Conservation (phyloP, 345 rosid species). For the Punica granatum region DNA sequence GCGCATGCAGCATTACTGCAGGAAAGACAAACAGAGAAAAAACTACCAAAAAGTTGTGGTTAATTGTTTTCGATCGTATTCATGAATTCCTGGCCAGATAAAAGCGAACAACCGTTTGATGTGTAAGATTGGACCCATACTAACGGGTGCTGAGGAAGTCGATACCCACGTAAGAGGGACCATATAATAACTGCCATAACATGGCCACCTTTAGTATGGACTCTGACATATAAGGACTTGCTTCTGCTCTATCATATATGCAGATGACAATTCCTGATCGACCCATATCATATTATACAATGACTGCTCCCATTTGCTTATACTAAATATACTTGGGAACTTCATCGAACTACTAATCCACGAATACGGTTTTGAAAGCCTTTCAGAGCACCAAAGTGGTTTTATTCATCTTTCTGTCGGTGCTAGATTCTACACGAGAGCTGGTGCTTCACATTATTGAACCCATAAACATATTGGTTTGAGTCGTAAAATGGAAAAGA, state of each 20-base stretch:
- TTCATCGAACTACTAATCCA: background rate
- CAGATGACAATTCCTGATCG: constrained; percentile 1
- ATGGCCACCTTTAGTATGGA: constrained; percentile 2
- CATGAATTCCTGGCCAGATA: background rate
- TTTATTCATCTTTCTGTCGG: no score
- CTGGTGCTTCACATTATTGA: background rate
- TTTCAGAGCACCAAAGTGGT: no score
- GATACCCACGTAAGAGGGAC: background rate
- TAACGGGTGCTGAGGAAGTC: constrained; percentile 7
- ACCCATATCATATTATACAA: background rate
- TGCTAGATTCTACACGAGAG: no score
- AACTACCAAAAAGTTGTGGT: background rate
- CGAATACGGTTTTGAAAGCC: no score
- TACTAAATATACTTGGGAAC: background rate
- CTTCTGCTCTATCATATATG: background rate
- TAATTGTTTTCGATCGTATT: background rate
- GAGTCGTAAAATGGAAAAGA: no score
- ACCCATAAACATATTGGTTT: background rate
- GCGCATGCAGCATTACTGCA: no score
- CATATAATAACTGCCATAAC: constrained; percentile 6
- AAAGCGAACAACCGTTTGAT: background rate
- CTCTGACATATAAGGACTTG: constrained; percentile 3
- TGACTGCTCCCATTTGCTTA: no score
- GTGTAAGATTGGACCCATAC: constrained; percentile 1
- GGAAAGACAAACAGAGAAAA: no score